Conservation (phyloP, 1,139 yeast species). For the Candida tropicalis region DNA sequence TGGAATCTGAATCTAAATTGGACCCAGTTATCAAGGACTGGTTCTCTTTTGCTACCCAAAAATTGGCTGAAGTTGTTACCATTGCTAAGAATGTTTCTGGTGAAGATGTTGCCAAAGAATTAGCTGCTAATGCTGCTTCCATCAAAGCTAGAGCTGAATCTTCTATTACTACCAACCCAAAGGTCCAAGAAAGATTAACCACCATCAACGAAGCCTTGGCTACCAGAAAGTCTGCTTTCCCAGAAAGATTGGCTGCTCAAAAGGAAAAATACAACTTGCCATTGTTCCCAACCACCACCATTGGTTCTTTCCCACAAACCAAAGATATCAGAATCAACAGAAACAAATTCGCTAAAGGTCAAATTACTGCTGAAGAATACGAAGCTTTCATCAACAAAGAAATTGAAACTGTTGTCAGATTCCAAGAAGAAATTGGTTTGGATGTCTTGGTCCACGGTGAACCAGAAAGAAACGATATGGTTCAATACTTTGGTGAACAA, state of each 20-base stretch:
- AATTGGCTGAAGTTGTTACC: conserved; percentile 85
- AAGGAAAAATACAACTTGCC: conserved; percentile 89
- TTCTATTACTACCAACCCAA: conserved; percentile 85
- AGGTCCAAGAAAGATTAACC: conserved; percentile 86
- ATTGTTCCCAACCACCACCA: conserved; percentile 98
- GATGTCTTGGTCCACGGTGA: conserved; percentile 99
- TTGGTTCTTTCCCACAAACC: conserved; percentile 99
- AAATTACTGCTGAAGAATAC: conserved; percentile 90
- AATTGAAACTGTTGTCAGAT: conserved; percentile 91
- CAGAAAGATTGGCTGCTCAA: conserved; percentile 85
- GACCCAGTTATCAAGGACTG: conserved; percentile 91
- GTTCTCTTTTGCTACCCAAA: conserved; percentile 98
- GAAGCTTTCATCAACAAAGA: conserved; percentile 96
- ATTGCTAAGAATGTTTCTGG: conserved; percentile 89
- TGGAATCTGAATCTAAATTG: conserved; percentile 86
- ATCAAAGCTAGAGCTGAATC: conserved; percentile 86
- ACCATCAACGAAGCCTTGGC: conserved; percentile 78
- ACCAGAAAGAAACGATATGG: conserved; percentile 99
- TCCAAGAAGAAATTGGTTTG: conserved; percentile 98
- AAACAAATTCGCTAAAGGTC: conserved; percentile 97
- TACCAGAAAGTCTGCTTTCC: conserved; percentile 86
- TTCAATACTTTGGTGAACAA: conserved; percentile 99
- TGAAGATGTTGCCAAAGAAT: conserved; percentile 64
- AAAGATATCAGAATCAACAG: conserved; percentile 98
- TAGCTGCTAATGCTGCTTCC: conserved; percentile 85